Conservation (phyloP, 2,329 filamentous ascomycete genomes). For the Colletotrichum phormii region DNA sequence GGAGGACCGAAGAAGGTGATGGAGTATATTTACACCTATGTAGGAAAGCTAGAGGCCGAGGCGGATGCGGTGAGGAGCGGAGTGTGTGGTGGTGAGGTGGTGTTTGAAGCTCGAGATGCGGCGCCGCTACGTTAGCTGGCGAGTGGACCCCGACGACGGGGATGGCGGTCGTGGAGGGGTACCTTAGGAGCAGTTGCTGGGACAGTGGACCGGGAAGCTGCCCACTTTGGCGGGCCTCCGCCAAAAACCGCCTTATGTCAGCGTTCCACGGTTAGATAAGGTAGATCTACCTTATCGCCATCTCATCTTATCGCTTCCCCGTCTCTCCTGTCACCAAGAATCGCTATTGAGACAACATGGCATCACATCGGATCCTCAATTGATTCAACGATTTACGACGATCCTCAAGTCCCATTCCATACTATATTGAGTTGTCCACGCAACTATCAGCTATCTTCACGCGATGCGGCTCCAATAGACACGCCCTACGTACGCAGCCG, state of each 20-base stretch:
- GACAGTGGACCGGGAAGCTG: background rate
- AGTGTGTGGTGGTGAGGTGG: background rate
- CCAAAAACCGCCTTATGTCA: slow-evolving; percentile 1
- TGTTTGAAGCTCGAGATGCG: slow-evolving; percentile 24
- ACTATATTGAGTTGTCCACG: background rate
- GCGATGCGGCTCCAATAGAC: background rate
- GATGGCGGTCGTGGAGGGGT: slow-evolving; percentile 1
- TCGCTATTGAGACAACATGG: background rate
- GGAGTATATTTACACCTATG: background rate
- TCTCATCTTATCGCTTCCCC: background rate
- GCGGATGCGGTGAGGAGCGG: background rate
- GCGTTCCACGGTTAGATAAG: background rate
- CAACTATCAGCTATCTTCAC: background rate
- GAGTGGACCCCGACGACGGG: slow-evolving; percentile 6
- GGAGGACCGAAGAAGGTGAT: too few species aligned
- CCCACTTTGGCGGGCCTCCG: slow-evolving; percentile 16
- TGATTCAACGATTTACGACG: background rate
- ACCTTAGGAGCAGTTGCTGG: background rate
- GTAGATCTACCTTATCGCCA: too few species aligned
- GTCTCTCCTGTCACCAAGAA: background rate
- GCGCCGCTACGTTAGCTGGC: slow-evolving; percentile 31
- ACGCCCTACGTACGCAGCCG: background rate
- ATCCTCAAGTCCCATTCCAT: background rate
- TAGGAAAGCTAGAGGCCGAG: too few species aligned
- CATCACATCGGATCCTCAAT: background rate